phyloP scores from a whole-genome alignment of 139 green algal genomes.

The Auxenochlorella pyrenoidosa region DNA sequence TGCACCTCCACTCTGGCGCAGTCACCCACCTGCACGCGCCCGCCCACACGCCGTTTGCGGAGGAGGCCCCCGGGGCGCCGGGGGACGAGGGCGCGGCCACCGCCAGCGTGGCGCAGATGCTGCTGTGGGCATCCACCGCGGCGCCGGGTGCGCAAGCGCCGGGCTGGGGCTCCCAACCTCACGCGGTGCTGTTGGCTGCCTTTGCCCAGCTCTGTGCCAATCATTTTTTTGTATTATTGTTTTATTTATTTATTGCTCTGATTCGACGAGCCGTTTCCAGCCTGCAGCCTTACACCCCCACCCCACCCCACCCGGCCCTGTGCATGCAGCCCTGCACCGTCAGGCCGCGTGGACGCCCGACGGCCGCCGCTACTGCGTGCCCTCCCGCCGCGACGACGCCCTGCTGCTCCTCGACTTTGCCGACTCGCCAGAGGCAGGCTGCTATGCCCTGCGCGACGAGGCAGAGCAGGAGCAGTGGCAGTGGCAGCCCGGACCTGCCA shows the following conservation, averaged over 20 bases:
- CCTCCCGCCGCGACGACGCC: slow-evolving; percentile 36
- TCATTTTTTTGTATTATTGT: too few species aligned
- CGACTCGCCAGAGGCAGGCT: neutral
- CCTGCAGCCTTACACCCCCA: neutral
- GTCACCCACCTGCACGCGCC: slow-evolving; percentile 55
- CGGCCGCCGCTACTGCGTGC: slow-evolving; percentile 40
- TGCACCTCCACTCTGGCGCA: slow-evolving; percentile 3
- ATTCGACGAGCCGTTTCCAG: too few species aligned
- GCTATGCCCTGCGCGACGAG: slow-evolving; percentile 11
- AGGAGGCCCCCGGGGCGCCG: neutral
- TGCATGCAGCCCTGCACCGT: slow-evolving; percentile 28
- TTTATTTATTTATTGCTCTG: too few species aligned
- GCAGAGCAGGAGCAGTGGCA: neutral
- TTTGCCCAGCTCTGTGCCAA: too few species aligned
- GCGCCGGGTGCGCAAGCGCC: slow-evolving; percentile 10
- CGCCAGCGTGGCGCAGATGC: slow-evolving; percentile 20
- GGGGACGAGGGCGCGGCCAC: neutral
- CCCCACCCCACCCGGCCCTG: neutral
- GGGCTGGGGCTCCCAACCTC: neutral
- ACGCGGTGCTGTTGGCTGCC: neutral
- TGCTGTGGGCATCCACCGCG: slow-evolving; percentile 24
- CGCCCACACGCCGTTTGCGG: slow-evolving; percentile 6
- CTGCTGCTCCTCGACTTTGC: slow-evolving; percentile 43
- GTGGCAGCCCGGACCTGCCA: neutral
- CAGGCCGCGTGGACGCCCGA: slow-evolving; percentile 35